Percentiles rank a stretch among this genome's conserved stretches.
Evolutionary conservation across 1,284 basidiomycete species (phyloP).

Genomic region (Sphagnurus paluster): DNA sequence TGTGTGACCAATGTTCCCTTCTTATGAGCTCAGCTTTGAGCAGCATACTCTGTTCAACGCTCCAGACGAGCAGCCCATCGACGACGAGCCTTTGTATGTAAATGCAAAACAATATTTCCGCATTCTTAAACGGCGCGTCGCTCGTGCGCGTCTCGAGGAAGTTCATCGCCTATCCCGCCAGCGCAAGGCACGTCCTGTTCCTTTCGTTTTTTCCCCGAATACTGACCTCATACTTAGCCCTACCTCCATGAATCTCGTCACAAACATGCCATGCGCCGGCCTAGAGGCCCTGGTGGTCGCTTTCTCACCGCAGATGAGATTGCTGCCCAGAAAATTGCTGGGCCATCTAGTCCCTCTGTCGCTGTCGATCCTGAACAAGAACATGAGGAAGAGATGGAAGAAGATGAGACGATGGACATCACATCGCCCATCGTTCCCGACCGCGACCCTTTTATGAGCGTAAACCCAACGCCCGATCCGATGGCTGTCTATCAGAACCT

Average conservation of each 20-base stretch:
- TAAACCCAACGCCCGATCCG: slow-evolving; percentile 10
- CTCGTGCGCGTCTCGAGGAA: slow-evolving; percentile 87
- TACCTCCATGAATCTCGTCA: slow-evolving; percentile 97
- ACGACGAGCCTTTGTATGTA: slow-evolving; percentile 95
- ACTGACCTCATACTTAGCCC: slow-evolving; percentile 53
- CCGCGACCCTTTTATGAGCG: slow-evolving; percentile 18
- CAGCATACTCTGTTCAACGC: slow-evolving; percentile 18
- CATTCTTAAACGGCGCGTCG: slow-evolving; percentile 89
- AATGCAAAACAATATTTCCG: slow-evolving; percentile 98
- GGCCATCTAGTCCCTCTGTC: slow-evolving; percentile 22
- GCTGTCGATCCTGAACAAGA: slow-evolving; percentile 32
- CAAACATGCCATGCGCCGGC: slow-evolving; percentile 96
- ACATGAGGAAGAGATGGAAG: slow-evolving; percentile 30
- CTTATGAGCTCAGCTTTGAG: slow-evolving; percentile 51
- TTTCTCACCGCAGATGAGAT: slow-evolving; percentile 97
- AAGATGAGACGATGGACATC: slow-evolving; percentile 35
- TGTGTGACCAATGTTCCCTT: slow-evolving; percentile 45
- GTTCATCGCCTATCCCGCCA: slow-evolving; percentile 88
- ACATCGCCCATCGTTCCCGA: slow-evolving; percentile 17
- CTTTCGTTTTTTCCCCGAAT: slow-evolving; percentile 1
- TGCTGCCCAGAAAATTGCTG: slow-evolving; percentile 61
- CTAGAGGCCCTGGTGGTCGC: slow-evolving; percentile 93
- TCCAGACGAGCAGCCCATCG: slow-evolving; percentile 43
- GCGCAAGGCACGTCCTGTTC: slow-evolving; percentile 68
- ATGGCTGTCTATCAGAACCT: slow-evolving; percentile 19